Evolutionary conservation across 352 stramenopile species (phyloP), one percentile per base, ranked within the genome.

Genomic region (Globisporangium nodosum): DNA sequence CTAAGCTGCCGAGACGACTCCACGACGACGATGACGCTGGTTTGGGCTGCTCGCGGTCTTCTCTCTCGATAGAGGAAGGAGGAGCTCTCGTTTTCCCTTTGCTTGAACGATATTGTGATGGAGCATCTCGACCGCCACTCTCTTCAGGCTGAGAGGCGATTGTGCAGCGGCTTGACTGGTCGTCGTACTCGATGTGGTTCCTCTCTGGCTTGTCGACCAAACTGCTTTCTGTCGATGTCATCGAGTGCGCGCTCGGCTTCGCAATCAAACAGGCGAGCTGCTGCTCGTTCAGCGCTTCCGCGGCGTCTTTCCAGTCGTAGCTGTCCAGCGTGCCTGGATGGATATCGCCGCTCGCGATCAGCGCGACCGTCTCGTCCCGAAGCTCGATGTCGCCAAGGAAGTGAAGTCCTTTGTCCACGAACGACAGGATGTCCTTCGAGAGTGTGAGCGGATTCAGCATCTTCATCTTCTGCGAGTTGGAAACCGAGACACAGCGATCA

Each of bases 361-460:
- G 74, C 5, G 69, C 64, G 15, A 76, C 70, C 3, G 88, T 58
- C 9, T 79, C 71, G 49, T 88, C 67, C 40, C 68, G 66, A 11
- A 91, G 63, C 49, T 88, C 74, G 40, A 91, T 61, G 43, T 93
- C 68, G 31, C 83, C 83, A 24, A 93, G 74, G 54, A 91, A 93
- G 16, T 71, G 56, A 30, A 91, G 66, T 4, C 70, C 66, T 8
- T 78, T 74, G 54, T 86, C 74, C 3, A 91, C 74, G 30, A 69
- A 35, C n/a, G 69, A 55, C 11, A 89, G 52, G 20, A 93, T 76
- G 7, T 83, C 66, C 7, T 68, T 77, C 1, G 83, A 91, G 7
- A 76, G 48, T 15, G 68, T 70, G 12, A 93, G 68, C 30, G 83
- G 79, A 57, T 81, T 84, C 35, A 93, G 57, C 79, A 93, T 89